Evolutionary conservation across 2,329 filamentous ascomycete species (phyloP).

Genomic region (Thielaviopsis populi): DNA sequence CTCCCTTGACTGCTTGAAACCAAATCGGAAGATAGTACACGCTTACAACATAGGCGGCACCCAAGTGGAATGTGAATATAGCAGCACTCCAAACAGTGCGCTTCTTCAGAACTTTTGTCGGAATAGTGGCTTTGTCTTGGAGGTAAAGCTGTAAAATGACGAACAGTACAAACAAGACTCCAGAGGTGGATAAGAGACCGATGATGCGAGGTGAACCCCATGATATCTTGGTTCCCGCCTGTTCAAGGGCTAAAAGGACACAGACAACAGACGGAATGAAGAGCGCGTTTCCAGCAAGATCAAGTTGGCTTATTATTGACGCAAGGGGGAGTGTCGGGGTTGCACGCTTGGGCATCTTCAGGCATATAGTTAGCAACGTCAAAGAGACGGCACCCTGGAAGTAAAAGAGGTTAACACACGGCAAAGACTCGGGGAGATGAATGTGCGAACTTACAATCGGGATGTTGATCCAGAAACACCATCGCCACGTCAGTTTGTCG

Average conservation of each 20-base stretch:
- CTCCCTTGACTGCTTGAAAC: slow-evolving; percentile 27
- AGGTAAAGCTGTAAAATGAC: slow-evolving; percentile 27
- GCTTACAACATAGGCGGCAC: slow-evolving; percentile 22
- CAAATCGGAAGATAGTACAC: slow-evolving; percentile 26
- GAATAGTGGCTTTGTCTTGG: slow-evolving; percentile 30
- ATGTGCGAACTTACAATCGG: slow-evolving; percentile 21
- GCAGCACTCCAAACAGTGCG: slow-evolving; percentile 27
- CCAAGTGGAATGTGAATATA: slow-evolving; percentile 27
- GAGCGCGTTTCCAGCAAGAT: slow-evolving; percentile 19
- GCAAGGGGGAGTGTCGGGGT: slow-evolving; percentile 17
- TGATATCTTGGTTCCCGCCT: slow-evolving; percentile 23
- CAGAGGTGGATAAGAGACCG: slow-evolving; percentile 23
- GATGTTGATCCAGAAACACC: slow-evolving; percentile 25
- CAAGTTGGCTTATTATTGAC: slow-evolving; percentile 21
- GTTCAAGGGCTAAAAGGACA: slow-evolving; percentile 30
- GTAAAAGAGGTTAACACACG: background rate
- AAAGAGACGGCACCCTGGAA: slow-evolving; percentile 12
- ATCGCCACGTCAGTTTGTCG: slow-evolving; percentile 22
- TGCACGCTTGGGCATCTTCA: slow-evolving; percentile 16
- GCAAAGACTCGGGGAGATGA: background rate
- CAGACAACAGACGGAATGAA: slow-evolving; percentile 22
- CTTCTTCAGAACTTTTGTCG: slow-evolving; percentile 28
- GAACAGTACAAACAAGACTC: slow-evolving; percentile 25
- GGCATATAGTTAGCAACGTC: slow-evolving; percentile 2
- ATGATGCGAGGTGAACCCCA: slow-evolving; percentile 19